A percentile compares a stretch with the other conserved stretches of the same genome.
Conservation (phyloP, 2,329 filamentous ascomycete species). For the Botryotinia convoluta region DNA sequence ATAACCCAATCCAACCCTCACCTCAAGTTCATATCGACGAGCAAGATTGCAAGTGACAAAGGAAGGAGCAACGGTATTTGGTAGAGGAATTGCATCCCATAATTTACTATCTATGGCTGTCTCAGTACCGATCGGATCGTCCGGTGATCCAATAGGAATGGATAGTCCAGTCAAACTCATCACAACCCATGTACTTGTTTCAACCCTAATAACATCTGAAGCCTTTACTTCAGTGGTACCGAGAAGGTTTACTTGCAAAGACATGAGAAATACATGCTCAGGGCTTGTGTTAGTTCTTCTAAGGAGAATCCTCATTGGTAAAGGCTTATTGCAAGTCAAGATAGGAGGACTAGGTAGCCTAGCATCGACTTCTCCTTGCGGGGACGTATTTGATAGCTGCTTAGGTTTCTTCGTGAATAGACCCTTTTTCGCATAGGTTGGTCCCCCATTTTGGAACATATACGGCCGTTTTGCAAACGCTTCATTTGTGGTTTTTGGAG, state of each 20-base stretch:
- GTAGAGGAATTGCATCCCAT: slow-evolving; percentile 72
- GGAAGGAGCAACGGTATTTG: slow-evolving; percentile 81
- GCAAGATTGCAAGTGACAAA: slow-evolving; percentile 88
- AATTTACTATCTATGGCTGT: slow-evolving; percentile 65
- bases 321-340: slow-evolving; percentile 80
- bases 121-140: slow-evolving; percentile 61
- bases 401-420: slow-evolving; percentile 36
- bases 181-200: slow-evolving; percentile 74
- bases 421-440: slow-evolving; percentile 36
- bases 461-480: slow-evolving; percentile 77
- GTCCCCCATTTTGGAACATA: slow-evolving; percentile 47
- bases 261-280: slow-evolving; percentile 72
- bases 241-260: slow-evolving; percentile 77
- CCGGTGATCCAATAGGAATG: slow-evolving; percentile 63
- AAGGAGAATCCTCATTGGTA: slow-evolving; percentile 77
- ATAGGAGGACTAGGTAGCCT: slow-evolving; percentile 84
- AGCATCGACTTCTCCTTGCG: slow-evolving; percentile 73
- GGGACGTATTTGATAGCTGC: slow-evolving; percentile 46
- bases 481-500: slow-evolving; percentile 66
- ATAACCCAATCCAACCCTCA: slow-evolving; percentile 76
- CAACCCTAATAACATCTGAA: slow-evolving; percentile 68
- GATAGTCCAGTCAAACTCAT: slow-evolving; percentile 68
- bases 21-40: slow-evolving; percentile 78
- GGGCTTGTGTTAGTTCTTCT: slow-evolving; percentile 69
- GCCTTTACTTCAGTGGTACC: slow-evolving; percentile 77